These are phyloP conservation scores for Cyclotella baltica DNA, from an alignment of 108 stramenopile species.

Conservation along the genomic window DNA sequence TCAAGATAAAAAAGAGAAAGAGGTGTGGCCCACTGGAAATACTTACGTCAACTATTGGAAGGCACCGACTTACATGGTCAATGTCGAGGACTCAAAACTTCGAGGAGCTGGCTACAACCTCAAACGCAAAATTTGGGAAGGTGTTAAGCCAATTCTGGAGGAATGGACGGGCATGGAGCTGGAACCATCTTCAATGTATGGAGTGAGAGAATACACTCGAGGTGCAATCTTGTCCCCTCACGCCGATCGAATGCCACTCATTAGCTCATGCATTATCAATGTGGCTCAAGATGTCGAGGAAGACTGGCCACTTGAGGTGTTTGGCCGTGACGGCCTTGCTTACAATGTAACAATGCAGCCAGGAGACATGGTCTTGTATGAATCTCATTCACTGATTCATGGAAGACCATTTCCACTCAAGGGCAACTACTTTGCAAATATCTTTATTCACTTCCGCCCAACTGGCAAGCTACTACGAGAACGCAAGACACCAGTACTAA, in stretches of 20 bases:
- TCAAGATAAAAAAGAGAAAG: conserved; percentile 57
- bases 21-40: conserved; percentile 78
- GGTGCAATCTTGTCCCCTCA: conserved; percentile 87
- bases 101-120: conserved; percentile 72
- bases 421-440: conserved; percentile 86
- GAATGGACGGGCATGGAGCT: conserved; percentile 92
- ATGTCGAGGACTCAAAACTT: conserved; percentile 70
- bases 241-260: conserved; percentile 89
- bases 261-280: conserved; percentile 91
- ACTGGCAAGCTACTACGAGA: conserved; percentile 46
- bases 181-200: conserved; percentile 83
- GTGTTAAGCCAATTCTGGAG: conserved; percentile 76
- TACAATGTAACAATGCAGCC: conserved; percentile 82
- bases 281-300: conserved; percentile 93
- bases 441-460: conserved; percentile 65
- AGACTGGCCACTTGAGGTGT: conserved; percentile 93
- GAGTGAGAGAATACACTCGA: conserved; percentile 85
- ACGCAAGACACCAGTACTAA: conserved; percentile 38
- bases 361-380: conserved; percentile 83
- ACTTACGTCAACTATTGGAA: conserved; percentile 83
- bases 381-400: conserved; percentile 72
- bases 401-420: conserved; percentile 88
- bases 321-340: conserved; percentile 82
- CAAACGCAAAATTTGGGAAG: conserved; percentile 79
- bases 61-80: conserved; percentile 79